Percentiles rank a stretch among this genome's conserved stretches.
These are phyloP conservation scores for Bipolaris oryzae DNA, from an alignment of 2,329 filamentous ascomycete species.

Conservation along the genomic window DNA sequence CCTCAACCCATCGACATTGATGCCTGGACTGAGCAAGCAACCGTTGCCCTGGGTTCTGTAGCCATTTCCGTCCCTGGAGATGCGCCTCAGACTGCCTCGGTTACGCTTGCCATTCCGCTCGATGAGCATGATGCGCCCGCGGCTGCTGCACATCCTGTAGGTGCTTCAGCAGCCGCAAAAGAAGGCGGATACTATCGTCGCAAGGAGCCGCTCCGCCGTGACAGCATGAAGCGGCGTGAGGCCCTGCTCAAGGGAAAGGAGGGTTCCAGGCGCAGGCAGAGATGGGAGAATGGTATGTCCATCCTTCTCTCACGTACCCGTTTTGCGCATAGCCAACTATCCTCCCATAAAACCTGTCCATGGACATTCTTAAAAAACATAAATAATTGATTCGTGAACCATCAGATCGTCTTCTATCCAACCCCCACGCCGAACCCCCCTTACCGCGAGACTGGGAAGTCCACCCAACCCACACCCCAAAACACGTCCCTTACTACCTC, in stretches of 20 bases:
- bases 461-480: slow-evolving; percentile 78
- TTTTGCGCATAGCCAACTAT: slow-evolving; percentile 4
- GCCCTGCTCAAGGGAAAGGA: slow-evolving; percentile 86
- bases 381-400: slow-evolving; percentile 4
- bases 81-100: slow-evolving; percentile 59
- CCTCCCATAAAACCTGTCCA: neutral
- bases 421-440: slow-evolving; percentile 85
- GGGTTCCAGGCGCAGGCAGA: slow-evolving; percentile 80
- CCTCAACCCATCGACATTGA: slow-evolving; percentile 51
- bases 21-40: slow-evolving; percentile 57
- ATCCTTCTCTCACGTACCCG: slow-evolving; percentile 12
- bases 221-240: slow-evolving; percentile 72
- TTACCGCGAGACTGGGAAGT: slow-evolving; percentile 82
- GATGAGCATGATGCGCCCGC: slow-evolving; percentile 59
- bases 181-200: slow-evolving; percentile 58
- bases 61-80: slow-evolving; percentile 45
- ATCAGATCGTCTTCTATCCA: slow-evolving; percentile 80
- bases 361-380: too few relatives aligned
- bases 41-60: slow-evolving; percentile 51
- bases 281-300: slow-evolving; percentile 87
- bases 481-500: slow-evolving; percentile 84
- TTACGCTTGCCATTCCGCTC: slow-evolving; percentile 75
- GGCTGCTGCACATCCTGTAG: slow-evolving; percentile 29
- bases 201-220: slow-evolving; percentile 62
- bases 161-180: slow-evolving; percentile 45